Evolutionary conservation across 2,329 filamentous ascomycete species (phyloP), one percentile per base, ranked within the genome.

Genomic region (Aspergillus sp.): DNA sequence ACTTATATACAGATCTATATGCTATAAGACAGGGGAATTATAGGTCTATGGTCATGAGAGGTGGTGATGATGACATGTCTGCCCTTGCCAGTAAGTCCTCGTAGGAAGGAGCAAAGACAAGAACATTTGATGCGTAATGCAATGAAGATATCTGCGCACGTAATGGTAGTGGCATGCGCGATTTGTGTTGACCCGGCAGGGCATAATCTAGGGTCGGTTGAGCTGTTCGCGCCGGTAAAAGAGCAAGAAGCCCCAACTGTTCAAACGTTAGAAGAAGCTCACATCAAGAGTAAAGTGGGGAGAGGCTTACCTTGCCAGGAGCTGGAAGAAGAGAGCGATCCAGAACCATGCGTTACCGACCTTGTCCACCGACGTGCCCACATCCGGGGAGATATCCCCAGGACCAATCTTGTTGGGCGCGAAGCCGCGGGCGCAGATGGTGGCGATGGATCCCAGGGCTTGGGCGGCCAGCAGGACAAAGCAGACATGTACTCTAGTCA

Each of bases 201-300:
- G 13, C 23, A 30, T n/a, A 15, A 17, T 45, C 68, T 67, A 76
- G 17, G 77, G 76, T 62, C 79, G 78, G 50, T 70, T 74, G 28
- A 79, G 67, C 58, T 79, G 77, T 59, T 79, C 77, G 53, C 73
- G 75, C 21, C 77, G 75, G 70, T 78, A 79, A 67, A 78, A 79
- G 23, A 75, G 59, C 47, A 76, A 69, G 62, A 76, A 77, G 15
- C 74, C 74, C 48, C 63, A 72, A 65, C 74, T 48, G 32, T 43
- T 48, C 8, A 19, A 19, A 4, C 30, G 7, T 57, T 57, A 48
- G 32, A 8, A 41, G 15, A 87, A 74, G 0, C 0, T 36, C 32
- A 13, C 1, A 86, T 88, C 5, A n/a, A 53, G 0, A 19, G 3
- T 13, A 43, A 3, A 15, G 6, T 5, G 2, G 1, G 5, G 3